Evolutionary conservation across 208 protist species (phyloP).

Genomic region (Trypanosoma grayi): DNA sequence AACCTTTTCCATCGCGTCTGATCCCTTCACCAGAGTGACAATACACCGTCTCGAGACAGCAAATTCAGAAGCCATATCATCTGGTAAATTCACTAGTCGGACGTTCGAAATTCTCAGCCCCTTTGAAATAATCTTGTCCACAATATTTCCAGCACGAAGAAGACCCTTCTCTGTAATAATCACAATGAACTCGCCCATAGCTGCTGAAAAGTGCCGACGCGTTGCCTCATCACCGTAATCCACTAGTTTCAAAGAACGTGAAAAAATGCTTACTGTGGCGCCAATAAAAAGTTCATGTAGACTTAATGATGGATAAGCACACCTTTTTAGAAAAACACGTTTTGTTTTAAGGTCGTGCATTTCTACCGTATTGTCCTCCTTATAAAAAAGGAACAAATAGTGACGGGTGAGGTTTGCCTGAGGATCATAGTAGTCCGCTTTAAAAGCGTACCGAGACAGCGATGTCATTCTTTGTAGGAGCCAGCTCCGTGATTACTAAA

Average conservation of each 20-base stretch:
- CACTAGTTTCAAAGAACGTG: slow-evolving; percentile 89
- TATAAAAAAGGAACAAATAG: slow-evolving; percentile 92
- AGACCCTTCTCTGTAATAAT: slow-evolving; percentile 48
- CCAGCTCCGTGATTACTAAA: neutral
- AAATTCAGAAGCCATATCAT: slow-evolving; percentile 34
- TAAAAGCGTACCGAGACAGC: slow-evolving; percentile 67
- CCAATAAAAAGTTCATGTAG: slow-evolving; percentile 90
- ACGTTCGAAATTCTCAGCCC: slow-evolving; percentile 69
- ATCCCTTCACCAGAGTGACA: slow-evolving; percentile 57
- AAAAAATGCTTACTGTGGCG: slow-evolving; percentile 91
- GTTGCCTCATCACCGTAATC: slow-evolving; percentile 93
- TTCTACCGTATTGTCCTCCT: slow-evolving; percentile 90
- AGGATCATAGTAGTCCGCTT: slow-evolving; percentile 90
- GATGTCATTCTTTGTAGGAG: slow-evolving; percentile 32
- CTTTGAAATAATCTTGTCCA: slow-evolving; percentile 49
- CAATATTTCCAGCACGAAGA: slow-evolving; percentile 36
- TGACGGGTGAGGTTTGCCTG: slow-evolving; percentile 82
- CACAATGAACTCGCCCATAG: slow-evolving; percentile 63
- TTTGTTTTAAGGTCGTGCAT: slow-evolving; percentile 94
- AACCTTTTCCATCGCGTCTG: slow-evolving; percentile 57
- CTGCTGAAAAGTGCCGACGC: slow-evolving; percentile 47
- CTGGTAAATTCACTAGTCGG: slow-evolving; percentile 64
- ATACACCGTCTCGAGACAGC: slow-evolving; percentile 39
- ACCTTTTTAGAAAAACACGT: slow-evolving; percentile 92
- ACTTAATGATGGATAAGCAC: slow-evolving; percentile 77